Evolutionary conservation across 306 rosid species (phyloP).

Genomic region (Parietaria judaica): DNA sequence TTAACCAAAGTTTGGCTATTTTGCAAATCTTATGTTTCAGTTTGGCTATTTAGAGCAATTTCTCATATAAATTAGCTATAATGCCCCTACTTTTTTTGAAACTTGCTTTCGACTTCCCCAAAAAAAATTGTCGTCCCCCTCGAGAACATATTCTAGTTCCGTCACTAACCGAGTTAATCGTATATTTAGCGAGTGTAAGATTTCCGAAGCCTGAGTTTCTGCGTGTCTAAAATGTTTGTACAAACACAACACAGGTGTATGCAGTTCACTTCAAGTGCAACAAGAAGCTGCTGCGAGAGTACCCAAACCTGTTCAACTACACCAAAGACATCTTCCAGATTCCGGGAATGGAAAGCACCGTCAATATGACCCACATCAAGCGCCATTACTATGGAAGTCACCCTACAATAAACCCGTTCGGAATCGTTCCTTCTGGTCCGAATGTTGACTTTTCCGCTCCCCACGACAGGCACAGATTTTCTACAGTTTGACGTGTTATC

Average conservation of each 20-base stretch:
- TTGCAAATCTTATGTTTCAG: no score
- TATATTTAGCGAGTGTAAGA: no score
- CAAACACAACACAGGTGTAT: slow-evolving; percentile 50
- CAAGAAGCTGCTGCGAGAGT: slow-evolving; percentile 72
- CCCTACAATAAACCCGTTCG: slow-evolving; percentile 76
- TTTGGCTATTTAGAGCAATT: no score
- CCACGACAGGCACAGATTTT: slow-evolving; percentile 62
- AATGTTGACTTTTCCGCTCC: slow-evolving; percentile 57
- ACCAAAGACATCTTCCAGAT: slow-evolving; percentile 77
- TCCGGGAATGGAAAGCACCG: slow-evolving; percentile 64
- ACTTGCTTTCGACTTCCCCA: no score
- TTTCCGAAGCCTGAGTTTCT: no score
- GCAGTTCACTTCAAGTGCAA: slow-evolving; percentile 96
- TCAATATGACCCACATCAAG: slow-evolving; percentile 76
- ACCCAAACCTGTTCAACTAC: slow-evolving; percentile 71
- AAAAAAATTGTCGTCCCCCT: no score
- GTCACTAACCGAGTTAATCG: no score
- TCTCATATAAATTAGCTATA: no score
- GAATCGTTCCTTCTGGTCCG: slow-evolving; percentile 68
- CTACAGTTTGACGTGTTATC: slow-evolving; percentile 22
- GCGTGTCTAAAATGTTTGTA: background rate
- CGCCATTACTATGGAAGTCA: slow-evolving; percentile 80
- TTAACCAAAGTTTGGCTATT: no score
- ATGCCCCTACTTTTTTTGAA: no score
- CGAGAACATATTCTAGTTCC: no score